Evolutionary conservation across 129 eudicot genomes (phyloP), one percentile per base, ranked within the genome.

Genomic region (Kitagawia praeruptora): DNA sequence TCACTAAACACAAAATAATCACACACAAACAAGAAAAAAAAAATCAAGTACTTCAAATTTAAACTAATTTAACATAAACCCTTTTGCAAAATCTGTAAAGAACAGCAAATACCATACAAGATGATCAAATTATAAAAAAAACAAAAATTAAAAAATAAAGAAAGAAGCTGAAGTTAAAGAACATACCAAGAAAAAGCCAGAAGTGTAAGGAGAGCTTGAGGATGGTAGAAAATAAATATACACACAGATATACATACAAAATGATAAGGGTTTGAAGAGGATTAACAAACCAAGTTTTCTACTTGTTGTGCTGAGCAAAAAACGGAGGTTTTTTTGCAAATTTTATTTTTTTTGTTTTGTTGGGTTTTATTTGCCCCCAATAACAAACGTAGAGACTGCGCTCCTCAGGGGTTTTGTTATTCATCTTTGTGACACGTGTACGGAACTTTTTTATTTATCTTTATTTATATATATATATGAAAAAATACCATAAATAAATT

Each of bases 291-390:
- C 69, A 61, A 61, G 69, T 61, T 61, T 61, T 61, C 69, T 2
- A n/a, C 69, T 58, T 56, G n/a, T n/a, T n/a, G 66, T 58, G 67
- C 67, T n/a, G 67, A 58, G 67, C 67, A n/a, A 58, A n/a, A n/a
- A 2, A n/a, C 67, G 67, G 34, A 58, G 67, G 67, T 34, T n/a
- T n/a, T 58, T 58, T 58, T n/a, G n/a, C n/a, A n/a, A n/a, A n/a
- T n/a, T n/a, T n/a, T n/a, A n/a, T n/a, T n/a, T 0, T 23, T 58
- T 9, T 23, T 0, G 34, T 58, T 58, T 58, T n/a, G 34, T 58
- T 58, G 4, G 5, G 49, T 3, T 25, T 56, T 58, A 58, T 58
- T 58, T 34, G 37, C 37, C 37, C 37, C 37, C 37, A 49, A 44
- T 13, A 44, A 44, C 47, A 44, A 44, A 44, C 47, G 49, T 46